A percentile compares a stretch with the other conserved stretches of the same genome.
Evolutionary conservation across 2,329 filamentous ascomycete genomes (phyloP).

Genomic region (Fusarium tjaetaba): DNA sequence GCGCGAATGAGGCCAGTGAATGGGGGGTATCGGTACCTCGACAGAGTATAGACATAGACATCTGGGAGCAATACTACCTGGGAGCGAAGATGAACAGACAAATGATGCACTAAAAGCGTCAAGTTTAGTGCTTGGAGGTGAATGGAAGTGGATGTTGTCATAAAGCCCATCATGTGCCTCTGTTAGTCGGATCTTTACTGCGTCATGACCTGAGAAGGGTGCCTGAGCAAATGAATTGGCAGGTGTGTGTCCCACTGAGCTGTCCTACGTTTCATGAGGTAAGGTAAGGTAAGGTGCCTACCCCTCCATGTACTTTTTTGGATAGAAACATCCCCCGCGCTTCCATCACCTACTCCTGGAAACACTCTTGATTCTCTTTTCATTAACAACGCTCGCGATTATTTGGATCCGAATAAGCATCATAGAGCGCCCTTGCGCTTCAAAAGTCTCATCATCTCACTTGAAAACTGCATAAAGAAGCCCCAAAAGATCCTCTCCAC

Average conservation of each 20-base stretch:
- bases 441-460: neutral
- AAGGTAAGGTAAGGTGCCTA: neutral
- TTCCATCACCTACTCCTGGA: neutral
- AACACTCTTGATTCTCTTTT: conserved; percentile 8
- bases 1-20: conserved; percentile 22
- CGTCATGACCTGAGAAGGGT: conserved; percentile 34
- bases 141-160: conserved; percentile 27
- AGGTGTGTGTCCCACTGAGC: neutral
- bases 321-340: conserved; percentile 2
- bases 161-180: conserved; percentile 28
- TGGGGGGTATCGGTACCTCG: conserved; percentile 1
- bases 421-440: neutral
- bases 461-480: neutral
- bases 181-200: conserved; percentile 27
- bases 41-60: neutral
- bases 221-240: conserved; percentile 20
- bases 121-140: conserved; percentile 1
- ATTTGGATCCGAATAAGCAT: neutral
- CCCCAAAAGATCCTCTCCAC: conserved; percentile 33
- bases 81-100: neutral
- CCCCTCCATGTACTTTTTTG: conserved; percentile 28
- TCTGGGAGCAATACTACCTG: neutral
- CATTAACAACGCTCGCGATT: neutral
- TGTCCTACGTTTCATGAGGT: conserved; percentile 17
- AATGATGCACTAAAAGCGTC: neutral